phyloP scores from a whole-genome alignment of 768 basidiomycete genomes.

The Trametes cingulata region DNA sequence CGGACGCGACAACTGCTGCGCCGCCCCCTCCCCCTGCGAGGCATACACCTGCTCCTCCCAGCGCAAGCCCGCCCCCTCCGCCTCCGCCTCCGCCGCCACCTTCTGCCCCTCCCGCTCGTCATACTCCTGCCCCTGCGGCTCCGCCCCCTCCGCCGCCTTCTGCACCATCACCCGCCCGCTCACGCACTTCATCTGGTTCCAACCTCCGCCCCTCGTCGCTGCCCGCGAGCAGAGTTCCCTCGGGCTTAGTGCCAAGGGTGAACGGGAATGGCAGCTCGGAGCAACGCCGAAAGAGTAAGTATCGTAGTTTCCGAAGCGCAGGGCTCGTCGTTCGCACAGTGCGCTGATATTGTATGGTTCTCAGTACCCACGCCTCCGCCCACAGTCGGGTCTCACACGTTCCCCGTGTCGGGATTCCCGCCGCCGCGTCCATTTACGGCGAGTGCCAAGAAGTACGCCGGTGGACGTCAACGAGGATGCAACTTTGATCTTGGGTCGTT shows the following conservation, averaged over 20 bases:
- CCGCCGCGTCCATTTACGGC: conserved; percentile 65
- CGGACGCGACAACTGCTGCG: conserved; percentile 36
- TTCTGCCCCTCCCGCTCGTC: conserved; percentile 17
- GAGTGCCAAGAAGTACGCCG: conserved; percentile 55
- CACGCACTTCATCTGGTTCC: conserved; percentile 9
- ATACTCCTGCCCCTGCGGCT: conserved; percentile 10
- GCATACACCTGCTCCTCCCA: conserved; percentile 33
- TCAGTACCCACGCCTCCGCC: conserved; percentile 61
- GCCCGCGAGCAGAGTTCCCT: conserved; percentile 24
- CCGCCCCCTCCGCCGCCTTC: conserved; percentile 24
- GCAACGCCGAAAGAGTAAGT: conserved; percentile 31
- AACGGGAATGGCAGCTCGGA: conserved; percentile 25
- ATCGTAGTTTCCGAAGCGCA: neutral
- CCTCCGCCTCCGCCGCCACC: conserved; percentile 22
- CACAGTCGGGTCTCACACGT: conserved; percentile 65
- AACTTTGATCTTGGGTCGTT: conserved; percentile 58
- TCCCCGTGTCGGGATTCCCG: conserved; percentile 78
- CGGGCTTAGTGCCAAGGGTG: conserved; percentile 10
- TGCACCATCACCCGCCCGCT: conserved; percentile 24
- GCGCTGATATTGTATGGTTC: conserved; percentile 17
- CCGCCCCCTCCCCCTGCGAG: conserved; percentile 22
- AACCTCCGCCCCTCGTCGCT: conserved; percentile 15
- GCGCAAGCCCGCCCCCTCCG: conserved; percentile 21
- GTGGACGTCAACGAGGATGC: conserved; percentile 69
- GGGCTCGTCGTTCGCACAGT: neutral